Evolutionary conservation across 2,329 filamentous ascomycete species (phyloP).

Genomic region (Alternaria brassicicola): DNA sequence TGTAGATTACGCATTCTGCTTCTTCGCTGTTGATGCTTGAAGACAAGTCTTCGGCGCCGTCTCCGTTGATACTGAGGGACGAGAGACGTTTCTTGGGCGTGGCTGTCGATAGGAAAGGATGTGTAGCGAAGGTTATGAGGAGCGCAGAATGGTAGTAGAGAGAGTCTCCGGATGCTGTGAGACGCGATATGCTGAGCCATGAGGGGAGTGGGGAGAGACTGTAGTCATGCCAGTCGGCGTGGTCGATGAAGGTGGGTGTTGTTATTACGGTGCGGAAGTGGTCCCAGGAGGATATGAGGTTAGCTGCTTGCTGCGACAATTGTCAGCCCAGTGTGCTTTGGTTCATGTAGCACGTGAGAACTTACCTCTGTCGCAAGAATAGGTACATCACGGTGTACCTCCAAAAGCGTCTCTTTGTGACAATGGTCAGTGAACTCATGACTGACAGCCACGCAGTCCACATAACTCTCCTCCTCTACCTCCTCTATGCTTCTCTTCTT

Average conservation of each 20-base stretch:
- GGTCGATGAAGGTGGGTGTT: slow-evolving; percentile 54
- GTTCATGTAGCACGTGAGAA: neutral
- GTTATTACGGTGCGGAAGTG: slow-evolving; percentile 64
- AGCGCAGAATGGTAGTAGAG: slow-evolving; percentile 65
- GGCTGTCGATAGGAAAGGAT: slow-evolving; percentile 32
- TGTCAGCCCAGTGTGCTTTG: neutral
- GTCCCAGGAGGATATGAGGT: slow-evolving; percentile 62
- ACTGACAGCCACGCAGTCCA: slow-evolving; percentile 66
- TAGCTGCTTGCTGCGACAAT: slow-evolving; percentile 57
- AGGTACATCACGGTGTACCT: slow-evolving; percentile 61
- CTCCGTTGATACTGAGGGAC: slow-evolving; percentile 41
- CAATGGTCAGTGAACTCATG: slow-evolving; percentile 75
- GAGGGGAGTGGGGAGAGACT: slow-evolving; percentile 57
- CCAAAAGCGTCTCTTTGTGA: slow-evolving; percentile 64
- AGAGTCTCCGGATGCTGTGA: slow-evolving; percentile 61
- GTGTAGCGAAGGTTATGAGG: slow-evolving; percentile 60
- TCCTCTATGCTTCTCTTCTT: slow-evolving; percentile 16
- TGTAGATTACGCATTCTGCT: slow-evolving; percentile 66
- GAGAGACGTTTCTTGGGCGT: slow-evolving; percentile 40
- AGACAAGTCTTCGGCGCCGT: slow-evolving; percentile 28
- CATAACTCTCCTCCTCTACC: slow-evolving; percentile 43
- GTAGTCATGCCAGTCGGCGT: slow-evolving; percentile 54
- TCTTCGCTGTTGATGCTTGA: slow-evolving; percentile 22
- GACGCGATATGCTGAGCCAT: slow-evolving; percentile 66
- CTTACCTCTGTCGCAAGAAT: slow-evolving; percentile 62